phyloP scores from a whole-genome alignment of 129 eudicot species.

The Lactuca saligna region DNA sequence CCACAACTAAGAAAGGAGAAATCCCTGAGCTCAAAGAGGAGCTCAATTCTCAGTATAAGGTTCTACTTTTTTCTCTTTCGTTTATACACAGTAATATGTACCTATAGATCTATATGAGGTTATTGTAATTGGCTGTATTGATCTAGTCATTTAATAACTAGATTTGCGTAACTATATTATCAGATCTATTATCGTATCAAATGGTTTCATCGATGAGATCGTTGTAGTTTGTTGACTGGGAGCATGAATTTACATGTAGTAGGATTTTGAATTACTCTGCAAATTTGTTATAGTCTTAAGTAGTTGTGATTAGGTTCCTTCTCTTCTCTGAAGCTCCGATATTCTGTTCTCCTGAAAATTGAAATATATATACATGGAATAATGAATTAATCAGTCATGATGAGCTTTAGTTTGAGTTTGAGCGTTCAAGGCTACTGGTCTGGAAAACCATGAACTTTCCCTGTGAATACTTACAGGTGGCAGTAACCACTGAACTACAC shows the following conservation, averaged over 20 bases:
- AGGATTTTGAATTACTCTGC: not conserved
- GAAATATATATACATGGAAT: not conserved
- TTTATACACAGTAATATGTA: constrained; percentile 4
- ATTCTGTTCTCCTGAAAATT: not conserved
- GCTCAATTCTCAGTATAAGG: constrained; percentile 98
- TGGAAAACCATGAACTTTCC: not conserved
- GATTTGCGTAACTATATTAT: not conserved
- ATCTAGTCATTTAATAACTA: constrained; percentile 1
- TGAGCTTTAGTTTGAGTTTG: constrained; percentile 4
- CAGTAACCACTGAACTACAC: constrained; percentile 7
- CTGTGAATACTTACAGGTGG: no score
- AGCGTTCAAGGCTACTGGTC: not conserved
- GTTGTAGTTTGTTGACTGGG: not conserved
- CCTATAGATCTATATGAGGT: constrained; percentile 11
- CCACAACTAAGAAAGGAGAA: constrained; percentile 94
- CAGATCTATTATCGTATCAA: constrained; percentile 14
- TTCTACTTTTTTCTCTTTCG: constrained; percentile 11
- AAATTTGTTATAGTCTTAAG: constrained; percentile 8
- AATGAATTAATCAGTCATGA: not conserved
- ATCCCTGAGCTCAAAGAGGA: constrained; percentile 95
- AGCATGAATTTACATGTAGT: constrained; percentile 1
- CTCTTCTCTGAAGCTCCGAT: not conserved
- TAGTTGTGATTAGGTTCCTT: constrained; percentile 1
- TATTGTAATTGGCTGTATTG: not conserved
- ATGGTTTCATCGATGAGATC: not conserved